Percentiles rank a stretch among this genome's conserved stretches.
Evolutionary conservation across 192 early-diverging fungal species (phyloP).

Genomic region (Phycomyces blakesleeanus): DNA sequence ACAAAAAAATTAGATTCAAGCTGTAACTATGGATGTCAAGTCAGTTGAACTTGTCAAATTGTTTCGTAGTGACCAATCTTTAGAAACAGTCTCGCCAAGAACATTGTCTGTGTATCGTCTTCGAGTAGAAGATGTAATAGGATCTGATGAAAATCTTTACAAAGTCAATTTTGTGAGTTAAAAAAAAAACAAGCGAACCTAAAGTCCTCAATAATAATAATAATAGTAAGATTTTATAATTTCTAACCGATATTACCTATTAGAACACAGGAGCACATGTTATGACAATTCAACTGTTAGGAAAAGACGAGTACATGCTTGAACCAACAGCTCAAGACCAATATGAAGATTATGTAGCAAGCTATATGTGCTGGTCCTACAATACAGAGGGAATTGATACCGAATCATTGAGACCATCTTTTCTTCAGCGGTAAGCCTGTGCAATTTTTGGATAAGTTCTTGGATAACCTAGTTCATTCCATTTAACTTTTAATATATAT

Average conservation of each 20-base stretch:
- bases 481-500: slow-evolving; percentile 1
- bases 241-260: too few species aligned
- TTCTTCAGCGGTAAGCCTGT: slow-evolving; percentile 61
- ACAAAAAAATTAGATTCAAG: too few species aligned
- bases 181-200: too few species aligned
- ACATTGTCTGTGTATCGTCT: slow-evolving; percentile 21
- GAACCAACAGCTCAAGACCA: slow-evolving; percentile 87
- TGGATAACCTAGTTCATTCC: too few species aligned
- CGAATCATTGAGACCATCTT: slow-evolving; percentile 60
- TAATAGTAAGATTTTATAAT: too few species aligned
- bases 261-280: slow-evolving; percentile 50
- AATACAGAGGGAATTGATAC: slow-evolving; percentile 72
- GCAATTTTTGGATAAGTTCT: too few species aligned
- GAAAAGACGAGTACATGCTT: slow-evolving; percentile 82
- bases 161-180: slow-evolving; percentile 28
- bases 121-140: slow-evolving; percentile 24
- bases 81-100: slow-evolving; percentile 10
- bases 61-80: slow-evolving; percentile 50
- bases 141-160: slow-evolving; percentile 34
- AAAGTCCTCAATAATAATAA: too few species aligned
- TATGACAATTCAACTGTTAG: slow-evolving; percentile 85
- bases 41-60: slow-evolving; percentile 59
- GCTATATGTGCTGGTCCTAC: slow-evolving; percentile 81
- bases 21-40: slow-evolving; percentile 48
- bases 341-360: slow-evolving; percentile 94